phyloP scores from a whole-genome alignment of 2,329 filamentous ascomycete species.

The Immersiporthe knoxdaviesiana region DNA sequence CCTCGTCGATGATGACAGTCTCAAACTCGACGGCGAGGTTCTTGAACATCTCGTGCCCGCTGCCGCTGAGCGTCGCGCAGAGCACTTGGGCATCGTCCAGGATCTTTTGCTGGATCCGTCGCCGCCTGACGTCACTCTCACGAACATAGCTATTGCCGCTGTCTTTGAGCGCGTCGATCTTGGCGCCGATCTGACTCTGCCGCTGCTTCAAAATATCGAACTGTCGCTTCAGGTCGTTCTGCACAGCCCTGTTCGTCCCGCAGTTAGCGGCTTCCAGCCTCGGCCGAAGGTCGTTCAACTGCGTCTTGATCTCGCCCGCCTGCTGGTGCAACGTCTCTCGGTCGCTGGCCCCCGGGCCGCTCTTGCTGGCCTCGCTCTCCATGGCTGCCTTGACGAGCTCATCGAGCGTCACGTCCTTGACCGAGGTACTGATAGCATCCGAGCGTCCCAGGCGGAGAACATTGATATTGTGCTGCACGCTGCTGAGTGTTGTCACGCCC shows the following conservation, averaged over 20 bases:
- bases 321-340: constrained; percentile 66
- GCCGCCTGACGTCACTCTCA: constrained; percentile 82
- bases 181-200: constrained; percentile 73
- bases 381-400: constrained; percentile 82
- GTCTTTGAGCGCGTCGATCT: constrained; percentile 87
- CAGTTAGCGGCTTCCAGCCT: constrained; percentile 70
- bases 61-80: constrained; percentile 92
- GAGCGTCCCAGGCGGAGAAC: constrained; percentile 88
- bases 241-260: constrained; percentile 50
- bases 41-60: constrained; percentile 97
- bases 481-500: constrained; percentile 78
- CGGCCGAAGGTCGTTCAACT: constrained; percentile 71
- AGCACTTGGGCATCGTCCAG: constrained; percentile 90
- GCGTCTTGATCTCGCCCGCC: constrained; percentile 72
- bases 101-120: constrained; percentile 86
- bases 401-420: constrained; percentile 90
- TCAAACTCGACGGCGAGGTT: constrained; percentile 95
- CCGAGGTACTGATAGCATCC: constrained; percentile 88
- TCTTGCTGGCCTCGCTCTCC: constrained; percentile 60
- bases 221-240: constrained; percentile 69
- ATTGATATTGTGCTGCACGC: constrained; percentile 74
- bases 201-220: constrained; percentile 78
- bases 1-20: constrained; percentile 97
- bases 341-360: constrained; percentile 55
- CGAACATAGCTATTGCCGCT: constrained; percentile 80